Percentiles rank a stretch among this genome's conserved stretches.
These are phyloP conservation scores for Neurospora sp. DNA, from an alignment of 495 filamentous ascomycete species.

Conservation along the genomic window DNA sequence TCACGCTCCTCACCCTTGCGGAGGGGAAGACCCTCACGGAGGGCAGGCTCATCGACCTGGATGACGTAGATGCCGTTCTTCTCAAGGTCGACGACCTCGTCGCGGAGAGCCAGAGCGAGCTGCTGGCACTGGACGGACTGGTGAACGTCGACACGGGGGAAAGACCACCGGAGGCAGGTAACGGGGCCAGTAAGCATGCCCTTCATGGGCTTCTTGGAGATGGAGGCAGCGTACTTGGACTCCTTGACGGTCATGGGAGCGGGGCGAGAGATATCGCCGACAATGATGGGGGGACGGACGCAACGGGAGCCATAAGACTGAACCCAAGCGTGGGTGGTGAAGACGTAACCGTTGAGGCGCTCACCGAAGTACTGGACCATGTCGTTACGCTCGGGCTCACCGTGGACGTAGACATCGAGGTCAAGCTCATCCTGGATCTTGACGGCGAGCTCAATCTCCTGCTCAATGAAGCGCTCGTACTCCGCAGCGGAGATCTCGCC, in stretches of 20 bases:
- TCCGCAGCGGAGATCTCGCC: constrained; percentile 81
- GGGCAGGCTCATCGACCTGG: constrained; percentile 97
- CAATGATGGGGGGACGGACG: constrained; percentile 94
- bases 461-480: constrained; percentile 97
- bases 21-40: constrained; percentile 97
- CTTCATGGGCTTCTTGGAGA: constrained; percentile 99
- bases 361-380: constrained; percentile 99
- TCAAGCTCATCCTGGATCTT: constrained; percentile 96
- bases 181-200: constrained; percentile 99
- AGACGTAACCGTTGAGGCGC: constrained; percentile 90
- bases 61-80: constrained; percentile 92
- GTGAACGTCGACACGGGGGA: constrained; percentile 98
- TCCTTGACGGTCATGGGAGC: constrained; percentile 99
- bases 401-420: constrained; percentile 90
- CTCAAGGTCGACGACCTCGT: constrained; percentile 97
- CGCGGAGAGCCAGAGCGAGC: constrained; percentile 92
- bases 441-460: constrained; percentile 88
- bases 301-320: constrained; percentile 97
- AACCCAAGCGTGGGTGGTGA: constrained; percentile 98
- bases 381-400: constrained; percentile 98
- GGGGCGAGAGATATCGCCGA: constrained; percentile 94
- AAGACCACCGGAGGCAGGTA: constrained; percentile 97
- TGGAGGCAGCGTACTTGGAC: constrained; percentile 92
- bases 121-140: constrained; percentile 98
- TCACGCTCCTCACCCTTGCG: constrained; percentile 84